These are phyloP conservation scores for Dryas drummondii DNA, from an alignment of 306 rosid genomes.

Conservation along the genomic window DNA sequence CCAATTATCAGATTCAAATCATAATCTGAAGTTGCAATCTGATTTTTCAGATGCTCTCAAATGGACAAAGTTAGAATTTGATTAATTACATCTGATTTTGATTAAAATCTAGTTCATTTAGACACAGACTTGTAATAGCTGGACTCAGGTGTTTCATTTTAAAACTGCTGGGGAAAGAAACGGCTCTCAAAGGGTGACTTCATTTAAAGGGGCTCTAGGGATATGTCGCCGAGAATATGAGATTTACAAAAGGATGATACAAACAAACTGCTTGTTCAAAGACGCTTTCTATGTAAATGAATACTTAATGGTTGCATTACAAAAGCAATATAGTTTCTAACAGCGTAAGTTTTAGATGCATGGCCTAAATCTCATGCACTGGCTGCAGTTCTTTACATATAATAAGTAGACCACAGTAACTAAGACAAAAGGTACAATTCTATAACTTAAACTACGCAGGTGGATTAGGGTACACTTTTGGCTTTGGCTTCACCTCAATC, in stretches of 20 bases:
- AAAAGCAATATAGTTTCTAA: neutral
- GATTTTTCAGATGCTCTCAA: no score
- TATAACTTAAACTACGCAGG: constrained; percentile 40
- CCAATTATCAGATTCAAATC: no score
- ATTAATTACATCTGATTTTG: no score
- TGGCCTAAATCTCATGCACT: neutral
- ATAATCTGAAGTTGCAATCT: no score
- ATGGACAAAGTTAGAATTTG: no score
- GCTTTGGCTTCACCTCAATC: constrained; percentile 97
- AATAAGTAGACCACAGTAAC: neutral
- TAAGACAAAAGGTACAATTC: neutral
- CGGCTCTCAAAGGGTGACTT: neutral
- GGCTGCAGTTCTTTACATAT: neutral
- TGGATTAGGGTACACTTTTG: constrained; percentile 80
- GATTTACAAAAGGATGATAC: neutral
- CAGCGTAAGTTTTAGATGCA: neutral
- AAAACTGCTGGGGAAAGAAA: neutral
- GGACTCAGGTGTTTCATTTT: no score
- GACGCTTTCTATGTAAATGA: neutral
- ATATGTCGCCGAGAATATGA: no score
- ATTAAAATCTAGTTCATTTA: no score
- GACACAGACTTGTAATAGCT: no score
- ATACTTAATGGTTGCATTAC: neutral
- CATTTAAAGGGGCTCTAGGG: neutral
- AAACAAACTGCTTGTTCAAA: neutral